Evolutionary conservation across 2,329 filamentous ascomycete genomes (phyloP).

Genomic region (Fusarium protoensiforme): DNA sequence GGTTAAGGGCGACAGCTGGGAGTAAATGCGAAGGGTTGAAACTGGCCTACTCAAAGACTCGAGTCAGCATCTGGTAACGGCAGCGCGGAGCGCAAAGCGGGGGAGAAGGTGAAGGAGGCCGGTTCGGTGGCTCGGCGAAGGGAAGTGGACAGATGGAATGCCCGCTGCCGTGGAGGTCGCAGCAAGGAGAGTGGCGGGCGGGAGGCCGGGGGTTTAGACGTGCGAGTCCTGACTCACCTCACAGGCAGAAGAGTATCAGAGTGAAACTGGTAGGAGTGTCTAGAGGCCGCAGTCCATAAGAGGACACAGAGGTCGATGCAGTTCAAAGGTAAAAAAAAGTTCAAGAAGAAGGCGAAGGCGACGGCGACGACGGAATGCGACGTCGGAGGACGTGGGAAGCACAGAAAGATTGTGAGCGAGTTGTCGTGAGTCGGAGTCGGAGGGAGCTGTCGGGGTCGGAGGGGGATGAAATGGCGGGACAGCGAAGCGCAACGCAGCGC

Average conservation of each 20-base stretch:
- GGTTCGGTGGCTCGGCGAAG: slow-evolving; percentile 20
- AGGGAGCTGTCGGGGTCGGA: slow-evolving; percentile 38
- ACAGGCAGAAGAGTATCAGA: slow-evolving; percentile 30
- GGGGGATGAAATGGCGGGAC: slow-evolving; percentile 44
- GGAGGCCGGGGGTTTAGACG: slow-evolving; percentile 20
- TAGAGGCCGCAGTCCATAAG: slow-evolving; percentile 35
- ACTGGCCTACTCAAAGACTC: slow-evolving; percentile 27
- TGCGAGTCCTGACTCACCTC: slow-evolving; percentile 38
- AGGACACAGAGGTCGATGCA: slow-evolving; percentile 9
- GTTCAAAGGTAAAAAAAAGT: background rate
- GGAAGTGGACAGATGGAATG: slow-evolving; percentile 40
- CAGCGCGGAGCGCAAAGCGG: slow-evolving; percentile 26
- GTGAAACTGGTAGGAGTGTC: background rate
- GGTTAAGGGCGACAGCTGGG: slow-evolving; percentile 30
- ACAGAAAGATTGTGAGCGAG: slow-evolving; percentile 38
- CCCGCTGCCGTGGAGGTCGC: slow-evolving; percentile 29
- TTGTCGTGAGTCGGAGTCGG: slow-evolving; percentile 40
- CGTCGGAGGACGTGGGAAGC: slow-evolving; percentile 31
- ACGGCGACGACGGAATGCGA: slow-evolving; percentile 14
- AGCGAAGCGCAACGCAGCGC: slow-evolving; percentile 32
- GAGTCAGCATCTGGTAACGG: slow-evolving; percentile 32
- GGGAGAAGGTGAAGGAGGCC: slow-evolving; percentile 25
- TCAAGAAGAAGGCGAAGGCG: background rate
- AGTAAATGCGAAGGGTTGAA: slow-evolving; percentile 25
- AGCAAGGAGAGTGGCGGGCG: slow-evolving; percentile 32